Evolutionary conservation across 768 basidiomycete genomes (phyloP), one percentile per base, ranked within the genome.

Genomic region (Podaxis sp.): DNA sequence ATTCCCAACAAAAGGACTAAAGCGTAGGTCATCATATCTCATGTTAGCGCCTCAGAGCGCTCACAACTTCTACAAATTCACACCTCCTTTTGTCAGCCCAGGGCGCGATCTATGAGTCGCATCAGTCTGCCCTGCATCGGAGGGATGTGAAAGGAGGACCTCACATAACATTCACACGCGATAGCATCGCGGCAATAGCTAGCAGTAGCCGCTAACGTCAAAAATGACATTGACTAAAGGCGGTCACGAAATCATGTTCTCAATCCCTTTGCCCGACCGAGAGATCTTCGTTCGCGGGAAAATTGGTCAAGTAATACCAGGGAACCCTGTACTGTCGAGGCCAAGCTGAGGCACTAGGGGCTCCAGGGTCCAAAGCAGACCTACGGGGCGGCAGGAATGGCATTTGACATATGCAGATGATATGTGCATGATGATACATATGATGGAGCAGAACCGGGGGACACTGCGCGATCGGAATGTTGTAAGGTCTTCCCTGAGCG

Each of bases 401-500:
- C 8, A 33, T 44, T 44, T 8, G n/a, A 44, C 42, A 44, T 15
- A 15, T 4, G 5, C n/a, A 17, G 15, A 3, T 26, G 22, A 58
- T 48, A 49, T 48, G 33, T 26, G 40, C 28, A 42, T 57, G 40
- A 42, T 58, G 33, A 39, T 39, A 19, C 30, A 22, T 51, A 12
- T 55, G 36, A 55, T 55, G 54, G 36, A 26, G 49, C 22, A 24
- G 26, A 15, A 24, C 5, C 22, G 42, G 40, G 56, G 22, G 22
- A 6, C 40, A 15, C 4, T 58, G 57, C 57, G 57, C 44, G 57
- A 58, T 58, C 57, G 57, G 57, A 58, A 58, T 58, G 44, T 44
- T 46, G 42, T 49, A 48, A 49, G 30, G 30, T 46, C 28, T 48
- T 58, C 44, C 42, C 44, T 49, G 57, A 46, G 38, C 22, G 40